Evolutionary conservation across 768 basidiomycete species (phyloP), one percentile per base, ranked within the genome.

Genomic region (Suillus variegatus): DNA sequence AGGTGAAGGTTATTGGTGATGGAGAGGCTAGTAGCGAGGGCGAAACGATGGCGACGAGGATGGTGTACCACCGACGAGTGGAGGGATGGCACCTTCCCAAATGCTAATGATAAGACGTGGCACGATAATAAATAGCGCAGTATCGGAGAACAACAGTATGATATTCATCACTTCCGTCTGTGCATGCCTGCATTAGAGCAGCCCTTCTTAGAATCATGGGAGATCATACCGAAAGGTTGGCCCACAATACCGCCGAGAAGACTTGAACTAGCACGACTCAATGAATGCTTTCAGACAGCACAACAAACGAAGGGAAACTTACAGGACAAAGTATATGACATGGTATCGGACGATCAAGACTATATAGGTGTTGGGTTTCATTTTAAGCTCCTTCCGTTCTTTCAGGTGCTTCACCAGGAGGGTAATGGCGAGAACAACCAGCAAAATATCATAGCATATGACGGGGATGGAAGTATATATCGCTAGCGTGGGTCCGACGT

Each of bases 1-100:
- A 82, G 25, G 77, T 89, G 61, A 86, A 81, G 62, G 80, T 88
- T 6, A 75, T 71, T 5, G 86, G 87, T 2, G 92, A 91, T 66
- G 91, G 89, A 0, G 79, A 78, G n/a, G 85, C 75, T 47, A 78
- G 78, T 25, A 78, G 74, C 6, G 83, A 80, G 2, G 74, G 69
- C 12, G 78, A 78, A 79, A 78, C 14, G 75, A 64, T n/a, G 69
- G 69, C 10, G 76, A 74, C 28, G 75, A 71, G 3, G 67, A 62
- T n/a, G 75, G 68, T 22, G 63, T 68, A 54, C 69, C 69, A 47
- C 64, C 69, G 6, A 32, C 32, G 6, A 32, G 32, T 32, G 32
- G 32, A 32, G 32, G 32, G 32, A 32, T 32, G 32, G 32, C 32
- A 32, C 32, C 6, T 32, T 32, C 47, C 47, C 46, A 47, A 22